Evolutionary conservation across 306 rosid species (phyloP).

Genomic region (Dalbergia cochinchinensis): DNA sequence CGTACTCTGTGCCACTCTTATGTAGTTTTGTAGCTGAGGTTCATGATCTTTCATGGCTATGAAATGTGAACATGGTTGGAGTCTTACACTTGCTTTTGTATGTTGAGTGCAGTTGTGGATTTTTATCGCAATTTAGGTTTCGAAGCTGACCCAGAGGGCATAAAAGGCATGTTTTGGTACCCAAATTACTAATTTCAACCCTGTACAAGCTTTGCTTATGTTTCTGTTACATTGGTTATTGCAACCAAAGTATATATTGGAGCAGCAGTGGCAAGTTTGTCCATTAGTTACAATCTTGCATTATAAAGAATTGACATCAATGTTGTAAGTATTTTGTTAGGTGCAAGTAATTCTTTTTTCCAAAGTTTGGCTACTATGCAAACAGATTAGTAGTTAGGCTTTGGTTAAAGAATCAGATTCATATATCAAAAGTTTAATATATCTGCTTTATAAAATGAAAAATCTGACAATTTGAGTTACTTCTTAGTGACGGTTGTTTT

Average conservation of each 20-base stretch:
- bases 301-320: slow-evolving; percentile 27
- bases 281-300: slow-evolving; percentile 20
- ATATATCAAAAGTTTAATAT: neutral
- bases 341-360: slow-evolving; percentile 23
- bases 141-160: slow-evolving; percentile 96
- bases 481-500: too few relatives aligned
- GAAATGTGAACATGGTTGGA: slow-evolving; percentile 30
- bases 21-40: slow-evolving; percentile 19
- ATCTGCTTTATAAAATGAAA: slow-evolving; percentile 10
- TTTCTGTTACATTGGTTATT: slow-evolving; percentile 30
- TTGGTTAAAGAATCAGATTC: slow-evolving; percentile 25
- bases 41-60: slow-evolving; percentile 27
- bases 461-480: neutral
- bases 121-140: slow-evolving; percentile 92
- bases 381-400: slow-evolving; percentile 29
- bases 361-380: slow-evolving; percentile 19
- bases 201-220: slow-evolving; percentile 37
- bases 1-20: too few relatives aligned
- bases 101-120: slow-evolving; percentile 79
- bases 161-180: slow-evolving; percentile 98
- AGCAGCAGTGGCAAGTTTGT: slow-evolving; percentile 22
- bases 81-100: slow-evolving; percentile 33
- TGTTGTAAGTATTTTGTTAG: slow-evolving; percentile 42
- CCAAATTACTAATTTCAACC: slow-evolving; percentile 60
- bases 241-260: slow-evolving; percentile 28